phyloP scores from a whole-genome alignment of 1,284 basidiomycete genomes.

The Ceratobasidium sp. region DNA sequence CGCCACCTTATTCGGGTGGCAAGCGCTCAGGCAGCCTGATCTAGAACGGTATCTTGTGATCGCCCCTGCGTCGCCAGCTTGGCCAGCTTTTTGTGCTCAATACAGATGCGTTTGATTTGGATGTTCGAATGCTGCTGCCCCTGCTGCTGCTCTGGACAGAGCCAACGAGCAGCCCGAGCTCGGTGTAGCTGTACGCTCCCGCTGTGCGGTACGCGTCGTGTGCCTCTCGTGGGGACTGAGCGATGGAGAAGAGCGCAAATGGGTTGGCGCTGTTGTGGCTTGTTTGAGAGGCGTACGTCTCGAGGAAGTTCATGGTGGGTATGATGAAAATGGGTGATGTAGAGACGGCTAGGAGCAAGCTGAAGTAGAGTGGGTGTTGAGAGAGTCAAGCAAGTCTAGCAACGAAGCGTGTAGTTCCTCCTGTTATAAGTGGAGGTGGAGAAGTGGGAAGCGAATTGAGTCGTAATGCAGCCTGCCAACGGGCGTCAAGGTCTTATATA shows the following conservation, averaged over 20 bases:
- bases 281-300: constrained; percentile 22
- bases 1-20: too few relatives aligned
- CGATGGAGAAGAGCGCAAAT: constrained; percentile 33
- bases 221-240: constrained; percentile 28
- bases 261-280: constrained; percentile 27
- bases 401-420: neutral
- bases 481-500: too few relatives aligned
- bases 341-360: neutral
- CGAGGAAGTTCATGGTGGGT: constrained; percentile 28
- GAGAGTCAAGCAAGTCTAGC: neutral
- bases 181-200: constrained; percentile 24
- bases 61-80: neutral
- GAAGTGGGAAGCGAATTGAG: neutral
- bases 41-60: too few relatives aligned
- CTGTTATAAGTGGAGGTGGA: neutral
- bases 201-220: constrained; percentile 16
- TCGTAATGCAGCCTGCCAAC: too few relatives aligned
- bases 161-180: constrained; percentile 7
- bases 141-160: neutral
- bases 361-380: neutral
- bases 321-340: neutral
- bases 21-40: too few relatives aligned
- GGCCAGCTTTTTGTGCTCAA: constrained; percentile 9
- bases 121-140: neutral
- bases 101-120: constrained; percentile 2